Conservation (phyloP, 2,329 filamentous ascomycete genomes). For the Pseudogymnoascus sp. region DNA sequence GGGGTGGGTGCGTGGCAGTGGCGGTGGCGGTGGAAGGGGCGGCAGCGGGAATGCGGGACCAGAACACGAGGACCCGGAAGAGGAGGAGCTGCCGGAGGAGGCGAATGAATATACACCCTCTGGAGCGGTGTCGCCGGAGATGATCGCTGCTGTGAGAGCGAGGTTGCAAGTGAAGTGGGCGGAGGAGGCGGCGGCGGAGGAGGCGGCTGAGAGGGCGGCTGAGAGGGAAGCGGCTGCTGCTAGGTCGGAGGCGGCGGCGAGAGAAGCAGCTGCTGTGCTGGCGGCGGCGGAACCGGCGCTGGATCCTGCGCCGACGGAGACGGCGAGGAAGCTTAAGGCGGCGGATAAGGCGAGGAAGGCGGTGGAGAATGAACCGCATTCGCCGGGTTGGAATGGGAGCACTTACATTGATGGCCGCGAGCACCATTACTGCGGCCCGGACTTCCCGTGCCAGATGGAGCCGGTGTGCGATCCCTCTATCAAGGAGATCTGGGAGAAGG, state of each 20-base stretch:
- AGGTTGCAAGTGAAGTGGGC: background rate
- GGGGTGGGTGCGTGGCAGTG: too few species aligned
- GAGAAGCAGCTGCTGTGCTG: background rate
- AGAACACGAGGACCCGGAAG: background rate
- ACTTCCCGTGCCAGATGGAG: slow-evolving; percentile 1
- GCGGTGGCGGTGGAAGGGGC: background rate
- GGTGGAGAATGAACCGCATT: slow-evolving; percentile 1
- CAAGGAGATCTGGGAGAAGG: background rate
- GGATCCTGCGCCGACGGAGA: background rate
- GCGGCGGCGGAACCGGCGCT: background rate
- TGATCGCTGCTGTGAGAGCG: background rate
- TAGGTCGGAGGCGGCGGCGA: background rate
- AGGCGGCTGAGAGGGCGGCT: background rate
- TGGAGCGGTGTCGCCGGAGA: background rate
- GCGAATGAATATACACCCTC: background rate
- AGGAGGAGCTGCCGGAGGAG: background rate
- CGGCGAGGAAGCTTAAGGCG: background rate
- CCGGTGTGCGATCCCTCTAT: background rate
- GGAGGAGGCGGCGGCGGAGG: background rate
- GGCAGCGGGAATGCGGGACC: background rate
- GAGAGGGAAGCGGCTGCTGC: background rate
- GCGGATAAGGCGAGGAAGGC: background rate
- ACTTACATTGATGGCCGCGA: background rate
- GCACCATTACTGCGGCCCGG: background rate
- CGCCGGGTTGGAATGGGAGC: background rate